Conservation (phyloP, 768 basidiomycete genomes). For the Sporobolomyces roseus region DNA sequence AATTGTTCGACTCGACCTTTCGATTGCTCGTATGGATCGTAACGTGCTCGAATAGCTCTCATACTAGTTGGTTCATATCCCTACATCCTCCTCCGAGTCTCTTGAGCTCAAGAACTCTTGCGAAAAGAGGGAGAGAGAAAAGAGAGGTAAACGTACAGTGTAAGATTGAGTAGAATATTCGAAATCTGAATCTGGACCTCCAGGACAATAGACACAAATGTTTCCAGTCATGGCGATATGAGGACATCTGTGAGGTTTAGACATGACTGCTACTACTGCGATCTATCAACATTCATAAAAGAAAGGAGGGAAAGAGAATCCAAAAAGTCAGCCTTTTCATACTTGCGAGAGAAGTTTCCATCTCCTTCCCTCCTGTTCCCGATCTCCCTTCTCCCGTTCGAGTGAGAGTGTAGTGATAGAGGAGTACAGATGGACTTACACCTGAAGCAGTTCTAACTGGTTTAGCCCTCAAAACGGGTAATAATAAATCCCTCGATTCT, state of each 20-base stretch:
- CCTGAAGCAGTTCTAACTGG: conserved; percentile 96
- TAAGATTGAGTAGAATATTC: conserved; percentile 93
- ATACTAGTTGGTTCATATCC: conserved; percentile 97
- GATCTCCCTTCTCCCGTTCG: too few species aligned
- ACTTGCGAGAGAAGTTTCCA: too few species aligned
- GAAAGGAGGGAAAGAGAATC: background rate
- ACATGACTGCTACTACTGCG: conserved; percentile 99
- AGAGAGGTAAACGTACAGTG: conserved; percentile 21
- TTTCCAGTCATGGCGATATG: conserved; percentile 99
- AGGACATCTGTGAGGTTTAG: conserved; percentile 97
- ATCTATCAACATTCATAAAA: conserved; percentile 57
- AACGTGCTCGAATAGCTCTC: conserved; percentile 94
- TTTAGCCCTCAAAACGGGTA: conserved; percentile 84
- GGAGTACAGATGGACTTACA: too few species aligned
- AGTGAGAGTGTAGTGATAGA: too few species aligned
- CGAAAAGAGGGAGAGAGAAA: too few species aligned
- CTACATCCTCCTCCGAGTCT: conserved; percentile 45
- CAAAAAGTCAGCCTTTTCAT: too few species aligned
- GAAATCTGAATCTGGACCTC: conserved; percentile 98
- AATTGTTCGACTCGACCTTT: conserved; percentile 91
- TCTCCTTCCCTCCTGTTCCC: too few species aligned
- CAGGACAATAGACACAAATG: conserved; percentile 97
- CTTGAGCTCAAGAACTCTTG: too few species aligned
- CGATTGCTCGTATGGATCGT: conserved; percentile 97
- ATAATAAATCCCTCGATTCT: conserved; percentile 84